Evolutionary conservation across 192 early-diverging fungal genomes (phyloP).

Genomic region (Cetraspora pellucida): DNA sequence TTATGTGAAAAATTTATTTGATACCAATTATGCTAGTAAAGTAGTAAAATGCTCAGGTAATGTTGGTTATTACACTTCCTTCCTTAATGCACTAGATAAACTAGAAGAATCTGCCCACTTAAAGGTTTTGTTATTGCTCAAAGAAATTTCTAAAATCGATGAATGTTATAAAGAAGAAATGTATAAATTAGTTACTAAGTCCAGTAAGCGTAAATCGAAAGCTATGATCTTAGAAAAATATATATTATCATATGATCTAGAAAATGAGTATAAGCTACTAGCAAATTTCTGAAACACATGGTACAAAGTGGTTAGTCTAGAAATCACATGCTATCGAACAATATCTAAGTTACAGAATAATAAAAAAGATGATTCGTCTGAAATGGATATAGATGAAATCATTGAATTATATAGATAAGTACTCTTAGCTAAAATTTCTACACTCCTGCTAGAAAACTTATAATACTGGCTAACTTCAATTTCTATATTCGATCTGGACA

Average conservation of each 20-base stretch:
- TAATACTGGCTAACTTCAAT: conserved; percentile 21
- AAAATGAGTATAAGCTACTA: neutral
- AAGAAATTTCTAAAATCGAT: neutral
- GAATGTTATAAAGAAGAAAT: neutral
- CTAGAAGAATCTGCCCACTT: neutral
- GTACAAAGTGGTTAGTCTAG: no score
- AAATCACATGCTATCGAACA: neutral
- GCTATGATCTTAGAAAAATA: conserved; percentile 12
- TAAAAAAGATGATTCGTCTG: conserved; percentile 22
- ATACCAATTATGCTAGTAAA: neutral
- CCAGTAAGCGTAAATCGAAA: no score
- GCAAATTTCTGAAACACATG: conserved; percentile 9
- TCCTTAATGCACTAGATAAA: conserved; percentile 9
- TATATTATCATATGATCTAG: neutral
- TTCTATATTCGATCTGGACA: no score
- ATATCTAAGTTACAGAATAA: neutral
- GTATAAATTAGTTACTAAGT: conserved; percentile 22
- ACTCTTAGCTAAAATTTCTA: neutral
- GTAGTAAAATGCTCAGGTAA: no score
- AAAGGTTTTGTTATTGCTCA: neutral
- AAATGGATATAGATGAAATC: conserved; percentile 12
- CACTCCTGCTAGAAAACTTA: neutral
- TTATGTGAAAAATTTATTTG: conserved; percentile 10
- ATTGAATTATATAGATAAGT: conserved; percentile 25
- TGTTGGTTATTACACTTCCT: neutral